Conservation (phyloP, 1,139 yeast genomes). For the Candida tropicalis region DNA sequence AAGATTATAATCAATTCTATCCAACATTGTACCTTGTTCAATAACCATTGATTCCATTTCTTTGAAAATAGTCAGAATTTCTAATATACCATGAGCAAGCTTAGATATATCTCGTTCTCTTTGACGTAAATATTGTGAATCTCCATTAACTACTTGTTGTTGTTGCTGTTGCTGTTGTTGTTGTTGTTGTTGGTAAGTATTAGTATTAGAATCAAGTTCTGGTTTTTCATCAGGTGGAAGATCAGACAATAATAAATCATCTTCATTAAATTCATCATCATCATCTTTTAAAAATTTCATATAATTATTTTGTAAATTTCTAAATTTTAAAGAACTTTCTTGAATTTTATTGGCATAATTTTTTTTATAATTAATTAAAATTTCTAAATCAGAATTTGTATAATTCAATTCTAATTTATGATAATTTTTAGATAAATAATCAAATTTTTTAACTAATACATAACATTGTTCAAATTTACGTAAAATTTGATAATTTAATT, state of each 20-base stretch:
- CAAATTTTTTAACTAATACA: conserved; percentile 69
- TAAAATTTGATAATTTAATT: conserved; percentile 72
- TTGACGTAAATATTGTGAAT: conserved; percentile 56
- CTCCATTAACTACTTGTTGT: conserved; percentile 41
- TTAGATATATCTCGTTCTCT: conserved; percentile 88
- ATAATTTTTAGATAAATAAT: conserved; percentile 47
- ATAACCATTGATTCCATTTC: conserved; percentile 91
- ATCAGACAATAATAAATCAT: conserved; percentile 5
- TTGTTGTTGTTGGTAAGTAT: no score
- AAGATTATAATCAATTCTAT: conserved; percentile 89
- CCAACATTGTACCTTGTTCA: conserved; percentile 93
- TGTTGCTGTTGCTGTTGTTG: conserved; percentile 38
- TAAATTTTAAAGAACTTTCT: conserved; percentile 69
- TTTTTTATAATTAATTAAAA: conserved; percentile 80
- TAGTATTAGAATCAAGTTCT: no score
- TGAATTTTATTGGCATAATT: conserved; percentile 86
- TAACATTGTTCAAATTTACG: conserved; percentile 77
- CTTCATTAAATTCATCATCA: conserved; percentile 48
- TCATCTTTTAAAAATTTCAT: conserved; percentile 75
- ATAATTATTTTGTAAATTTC: conserved; percentile 87
- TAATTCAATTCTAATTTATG: conserved; percentile 35
- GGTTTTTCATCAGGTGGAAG: conserved; percentile 9
- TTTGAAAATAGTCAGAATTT: conserved; percentile 88
- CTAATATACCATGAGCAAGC: conserved; percentile 91
- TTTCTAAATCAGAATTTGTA: conserved; percentile 55